Evolutionary conservation across 176 grass and related monocot genomes (phyloP), one percentile per base, ranked within the genome.

Genomic region (Aegilops tauschii): DNA sequence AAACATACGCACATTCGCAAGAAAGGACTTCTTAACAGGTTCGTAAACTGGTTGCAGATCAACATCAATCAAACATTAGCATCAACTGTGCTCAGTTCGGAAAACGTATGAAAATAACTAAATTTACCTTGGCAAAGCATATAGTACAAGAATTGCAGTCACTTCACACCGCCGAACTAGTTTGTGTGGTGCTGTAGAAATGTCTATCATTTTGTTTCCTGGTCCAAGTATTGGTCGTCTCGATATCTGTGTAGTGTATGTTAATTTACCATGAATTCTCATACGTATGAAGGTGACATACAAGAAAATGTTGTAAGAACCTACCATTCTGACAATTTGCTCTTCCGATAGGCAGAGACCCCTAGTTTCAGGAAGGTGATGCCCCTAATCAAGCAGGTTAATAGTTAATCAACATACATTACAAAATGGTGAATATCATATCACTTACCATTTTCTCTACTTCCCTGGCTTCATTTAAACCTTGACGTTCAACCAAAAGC

Each of bases 121-220:
- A 52, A 50, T 40, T 62, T 90, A 93, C 95, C 95, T 95, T 82
- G 95, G 95, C 72, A 98, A 61, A 61, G 89, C 95, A 68, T 90
- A 98, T 12, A 98, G 75, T 83, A 98, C 63, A 71, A 98, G 93
- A 89, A 98, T 98, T 81, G 95, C 95, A 73, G 95, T 98, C 62
- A 98, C 93, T 89, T 98, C 95, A 88, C 95, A 95, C 28, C 71
- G 86, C 42, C 91, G 75, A 42, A 85, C 27, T 20, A 98, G 35
- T 89, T 75, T 91, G 20, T 87, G 69, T 32, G 89, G 85, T 34
- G 65, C 87, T 81, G 93, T 98, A 58, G 93, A 80, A 70, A 98
- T 84, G 82, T 95, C 83, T 76, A 87, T 89, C 61, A 95, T 93
- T 73, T 78, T 95, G 76, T 90, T 92, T 88, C 91, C 91, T 73